These are phyloP conservation scores for Suillus spraguei DNA, from an alignment of 768 basidiomycete species.

Conservation along the genomic window DNA sequence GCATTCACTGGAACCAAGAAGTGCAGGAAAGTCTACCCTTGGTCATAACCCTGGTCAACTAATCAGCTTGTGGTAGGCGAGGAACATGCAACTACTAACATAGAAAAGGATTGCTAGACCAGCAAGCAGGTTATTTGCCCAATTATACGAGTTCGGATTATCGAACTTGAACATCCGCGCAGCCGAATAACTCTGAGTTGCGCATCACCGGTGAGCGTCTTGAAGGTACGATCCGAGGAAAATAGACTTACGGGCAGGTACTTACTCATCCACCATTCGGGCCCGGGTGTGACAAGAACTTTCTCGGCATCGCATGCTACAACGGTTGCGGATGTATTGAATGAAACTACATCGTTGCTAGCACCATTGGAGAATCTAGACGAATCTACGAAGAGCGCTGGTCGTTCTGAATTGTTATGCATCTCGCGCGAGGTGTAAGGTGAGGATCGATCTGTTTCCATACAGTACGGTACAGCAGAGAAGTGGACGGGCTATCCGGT, in stretches of 20 bases:
- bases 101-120: conserved; percentile 13
- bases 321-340: background rate
- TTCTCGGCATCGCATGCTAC: conserved; percentile 6
- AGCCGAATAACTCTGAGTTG: conserved; percentile 7
- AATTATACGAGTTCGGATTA: conserved; percentile 11
- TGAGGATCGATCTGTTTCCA: background rate
- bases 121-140: conserved; percentile 12
- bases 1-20: background rate
- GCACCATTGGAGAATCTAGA: background rate
- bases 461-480: background rate
- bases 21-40: conserved; percentile 6
- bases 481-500: background rate
- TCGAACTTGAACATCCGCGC: conserved; percentile 8
- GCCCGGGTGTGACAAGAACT: conserved; percentile 1
- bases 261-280: conserved; percentile 13
- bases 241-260: conserved; percentile 11
- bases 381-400: background rate
- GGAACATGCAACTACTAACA: background rate
- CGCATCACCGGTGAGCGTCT: background rate
- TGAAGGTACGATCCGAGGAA: background rate
- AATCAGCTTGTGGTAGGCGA: conserved; percentile 1
- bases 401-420: background rate
- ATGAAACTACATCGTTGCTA: background rate
- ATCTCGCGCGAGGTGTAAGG: background rate
- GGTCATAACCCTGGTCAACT: conserved; percentile 5